Evolutionary conservation across 2,329 filamentous ascomycete species (phyloP).

Genomic region (Acephala macrosclerotiorum): DNA sequence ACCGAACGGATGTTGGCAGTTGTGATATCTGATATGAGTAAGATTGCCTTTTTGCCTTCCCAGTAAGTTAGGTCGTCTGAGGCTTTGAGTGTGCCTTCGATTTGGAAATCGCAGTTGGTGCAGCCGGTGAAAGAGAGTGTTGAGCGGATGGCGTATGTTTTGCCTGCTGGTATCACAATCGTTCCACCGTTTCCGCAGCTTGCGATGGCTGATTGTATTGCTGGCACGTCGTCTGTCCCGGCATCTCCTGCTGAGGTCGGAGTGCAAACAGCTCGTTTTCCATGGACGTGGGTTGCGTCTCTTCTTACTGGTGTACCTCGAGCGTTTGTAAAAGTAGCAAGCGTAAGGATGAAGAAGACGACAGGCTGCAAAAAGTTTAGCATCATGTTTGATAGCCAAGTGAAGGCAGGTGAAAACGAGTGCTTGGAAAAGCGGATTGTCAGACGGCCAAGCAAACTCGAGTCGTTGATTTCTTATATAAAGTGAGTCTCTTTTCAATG

Average conservation of each 20-base stretch:
- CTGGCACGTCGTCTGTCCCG: conserved; percentile 51
- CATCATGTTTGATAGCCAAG: not conserved
- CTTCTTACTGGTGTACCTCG: not conserved
- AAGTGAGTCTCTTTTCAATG: not conserved
- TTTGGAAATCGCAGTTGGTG: conserved; percentile 52
- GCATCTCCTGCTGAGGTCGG: conserved; percentile 28
- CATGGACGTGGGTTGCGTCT: not conserved
- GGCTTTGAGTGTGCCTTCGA: conserved; percentile 53
- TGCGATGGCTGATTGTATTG: conserved; percentile 51
- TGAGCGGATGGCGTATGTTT: conserved; percentile 53
- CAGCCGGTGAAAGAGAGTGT: conserved; percentile 52
- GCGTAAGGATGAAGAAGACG: not conserved
- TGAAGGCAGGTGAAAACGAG: not conserved
- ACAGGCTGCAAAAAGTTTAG: not conserved
- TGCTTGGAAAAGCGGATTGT: not conserved
- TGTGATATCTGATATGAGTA: conserved; percentile 48
- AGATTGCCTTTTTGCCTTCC: conserved; percentile 50
- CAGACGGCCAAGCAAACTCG: not conserved
- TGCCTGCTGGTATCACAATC: conserved; percentile 51
- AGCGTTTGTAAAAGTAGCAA: not conserved
- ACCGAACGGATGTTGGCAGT: conserved; percentile 50
- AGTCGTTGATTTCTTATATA: not conserved
- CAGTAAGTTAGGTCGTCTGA: conserved; percentile 50
- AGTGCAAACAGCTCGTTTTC: conserved; percentile 36
- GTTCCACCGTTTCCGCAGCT: conserved; percentile 50